Conservation (phyloP, 768 basidiomycete genomes). For the Psilocybe sp. region DNA sequence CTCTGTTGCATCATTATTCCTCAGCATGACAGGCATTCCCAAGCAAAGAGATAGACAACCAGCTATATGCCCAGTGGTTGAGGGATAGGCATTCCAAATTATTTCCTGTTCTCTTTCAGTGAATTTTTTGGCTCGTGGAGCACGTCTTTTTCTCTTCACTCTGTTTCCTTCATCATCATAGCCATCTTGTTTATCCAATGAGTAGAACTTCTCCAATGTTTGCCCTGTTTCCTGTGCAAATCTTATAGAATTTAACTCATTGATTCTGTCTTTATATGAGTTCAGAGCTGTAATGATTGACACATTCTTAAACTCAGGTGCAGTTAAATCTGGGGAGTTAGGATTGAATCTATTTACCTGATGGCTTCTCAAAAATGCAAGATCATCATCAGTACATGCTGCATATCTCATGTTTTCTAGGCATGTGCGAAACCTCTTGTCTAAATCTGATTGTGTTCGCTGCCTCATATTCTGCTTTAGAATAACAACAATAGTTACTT, state of each 20-base stretch:
- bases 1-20: conserved; percentile 25
- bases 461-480: conserved; percentile 34
- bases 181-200: neutral
- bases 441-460: conserved; percentile 14
- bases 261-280: conserved; percentile 25
- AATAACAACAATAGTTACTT: conserved; percentile 30
- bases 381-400: conserved; percentile 29
- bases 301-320: conserved; percentile 23
- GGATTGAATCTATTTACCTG: conserved; percentile 12
- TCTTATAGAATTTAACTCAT: conserved; percentile 10
- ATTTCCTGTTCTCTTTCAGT: conserved; percentile 6
- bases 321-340: conserved; percentile 5
- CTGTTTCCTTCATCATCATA: neutral
- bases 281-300: conserved; percentile 31
- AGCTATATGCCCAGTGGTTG: conserved; percentile 21
- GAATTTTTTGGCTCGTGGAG: neutral
- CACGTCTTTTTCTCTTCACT: neutral
- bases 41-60: conserved; percentile 22
- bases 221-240: conserved; percentile 1
- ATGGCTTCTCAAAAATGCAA: conserved; percentile 22
- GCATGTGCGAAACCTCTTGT: conserved; percentile 23
- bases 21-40: conserved; percentile 27
- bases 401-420: conserved; percentile 21
- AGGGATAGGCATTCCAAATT: conserved; percentile 21
- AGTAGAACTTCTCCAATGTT: conserved; percentile 2